Evolutionary conservation across 495 filamentous ascomycete species (phyloP), one percentile per base, ranked within the genome.

Genomic region (Hyaloscypha bicolor): DNA sequence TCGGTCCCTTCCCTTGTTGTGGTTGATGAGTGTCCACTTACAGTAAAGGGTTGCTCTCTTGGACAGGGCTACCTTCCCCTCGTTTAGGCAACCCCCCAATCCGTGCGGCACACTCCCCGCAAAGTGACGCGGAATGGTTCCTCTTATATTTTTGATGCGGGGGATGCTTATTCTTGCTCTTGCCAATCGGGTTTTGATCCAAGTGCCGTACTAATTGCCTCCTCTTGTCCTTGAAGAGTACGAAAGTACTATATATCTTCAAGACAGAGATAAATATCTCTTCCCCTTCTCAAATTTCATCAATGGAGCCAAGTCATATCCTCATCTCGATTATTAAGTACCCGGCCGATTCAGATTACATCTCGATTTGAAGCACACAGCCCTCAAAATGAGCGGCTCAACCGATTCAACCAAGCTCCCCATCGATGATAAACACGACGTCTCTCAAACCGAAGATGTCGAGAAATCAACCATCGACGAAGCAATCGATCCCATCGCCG

Each of bases 321-420:
- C 42, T 48, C 42, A 19, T 48, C 16, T 6, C 16, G 4, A 48
- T 19, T 16, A 4, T 48, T 48, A 12, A 48, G 16, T 19, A 48
- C 11, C 16, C 35, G 8, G 35, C 12, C 29, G 14, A 1, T 5
- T 25, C 25, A 16, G n/a, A 32, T 53, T 63, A 29, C 42, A 30
- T 42, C 21, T 33, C 29, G 5, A 32, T 45, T 30, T 57, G 19
- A 31, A 42, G 22, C 3, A 11, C n/a, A 30, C 21, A 63, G 4
- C 32, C 25, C 42, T 22, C n/a, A 45, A 58, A 6, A 65, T 65
- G 63, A 58, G 52, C 19, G 53, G 31, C 63, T 30, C 53, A 57
- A 65, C 45, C 5, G 1, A 29, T 51, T 9, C 39, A 9, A 45
- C 53, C 30, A 32, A 4, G 4, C 33, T 57, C 51, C 9, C 53